These are phyloP conservation scores for Tephrocybe sp. DNA, from an alignment of 768 basidiomycete species.

Conservation along the genomic window DNA sequence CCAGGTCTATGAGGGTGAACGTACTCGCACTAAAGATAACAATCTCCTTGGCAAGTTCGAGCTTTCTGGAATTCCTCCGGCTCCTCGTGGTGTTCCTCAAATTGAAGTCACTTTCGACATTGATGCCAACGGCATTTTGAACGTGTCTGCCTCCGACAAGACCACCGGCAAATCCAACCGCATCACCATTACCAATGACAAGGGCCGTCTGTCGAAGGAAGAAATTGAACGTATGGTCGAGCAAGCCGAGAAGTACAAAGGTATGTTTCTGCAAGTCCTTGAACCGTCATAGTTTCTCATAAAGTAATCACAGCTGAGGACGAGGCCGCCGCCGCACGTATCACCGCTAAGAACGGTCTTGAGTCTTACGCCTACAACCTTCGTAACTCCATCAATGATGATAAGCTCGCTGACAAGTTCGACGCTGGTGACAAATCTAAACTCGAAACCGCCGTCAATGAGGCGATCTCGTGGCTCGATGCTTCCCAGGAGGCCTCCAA, in stretches of 20 bases:
- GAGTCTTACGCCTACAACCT: slow-evolving; percentile 97
- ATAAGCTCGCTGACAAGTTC: slow-evolving; percentile 86
- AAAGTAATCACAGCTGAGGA: slow-evolving; percentile 59
- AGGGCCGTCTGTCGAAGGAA: slow-evolving; percentile 95
- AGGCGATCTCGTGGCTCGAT: slow-evolving; percentile 85
- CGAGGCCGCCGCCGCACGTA: slow-evolving; percentile 80
- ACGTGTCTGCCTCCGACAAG: slow-evolving; percentile 94
- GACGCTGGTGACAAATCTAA: slow-evolving; percentile 83
- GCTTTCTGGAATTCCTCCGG: slow-evolving; percentile 93
- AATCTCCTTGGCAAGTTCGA: slow-evolving; percentile 98
- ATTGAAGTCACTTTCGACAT: slow-evolving; percentile 98
- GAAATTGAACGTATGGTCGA: slow-evolving; percentile 97
- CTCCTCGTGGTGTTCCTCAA: slow-evolving; percentile 97
- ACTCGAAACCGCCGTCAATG: slow-evolving; percentile 78
- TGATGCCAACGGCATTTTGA: slow-evolving; percentile 94
- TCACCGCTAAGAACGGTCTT: slow-evolving; percentile 84
- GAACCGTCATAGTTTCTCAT: background rate
- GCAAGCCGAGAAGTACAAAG: slow-evolving; percentile 93
- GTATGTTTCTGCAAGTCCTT: slow-evolving; percentile 31
- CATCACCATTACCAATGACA: slow-evolving; percentile 94
- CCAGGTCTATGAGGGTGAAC: slow-evolving; percentile 97
- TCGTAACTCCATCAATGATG: slow-evolving; percentile 82
- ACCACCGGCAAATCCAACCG: slow-evolving; percentile 95
- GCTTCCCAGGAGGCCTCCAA: slow-evolving; percentile 85
- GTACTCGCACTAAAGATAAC: slow-evolving; percentile 98